phyloP scores from a whole-genome alignment of 2,329 filamentous ascomycete species.

The Aspergillus fructus region DNA sequence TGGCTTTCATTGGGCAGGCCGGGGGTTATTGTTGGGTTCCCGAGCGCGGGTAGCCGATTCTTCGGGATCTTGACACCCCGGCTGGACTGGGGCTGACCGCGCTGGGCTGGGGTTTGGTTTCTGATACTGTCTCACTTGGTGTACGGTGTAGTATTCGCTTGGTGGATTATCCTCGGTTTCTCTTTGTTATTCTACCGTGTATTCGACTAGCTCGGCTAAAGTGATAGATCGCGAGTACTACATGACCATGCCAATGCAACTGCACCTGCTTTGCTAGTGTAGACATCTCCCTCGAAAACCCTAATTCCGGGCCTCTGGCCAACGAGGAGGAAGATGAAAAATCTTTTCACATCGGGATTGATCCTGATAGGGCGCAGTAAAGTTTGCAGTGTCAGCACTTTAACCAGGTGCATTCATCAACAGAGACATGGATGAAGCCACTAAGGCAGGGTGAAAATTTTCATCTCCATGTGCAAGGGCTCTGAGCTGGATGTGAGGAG shows the following conservation, averaged over 20 bases:
- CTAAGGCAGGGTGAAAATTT: constrained; percentile 3
- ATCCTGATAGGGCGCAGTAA: constrained; percentile 1
- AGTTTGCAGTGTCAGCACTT: not conserved
- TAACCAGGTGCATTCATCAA: not conserved
- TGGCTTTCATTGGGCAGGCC: too few relatives aligned
- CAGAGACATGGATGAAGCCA: not conserved
- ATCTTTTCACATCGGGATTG: not conserved
- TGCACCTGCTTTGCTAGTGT: not conserved
- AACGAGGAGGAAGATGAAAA: not conserved
- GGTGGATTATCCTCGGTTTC: too few relatives aligned
- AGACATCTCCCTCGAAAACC: not conserved
- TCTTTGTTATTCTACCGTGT: too few relatives aligned
- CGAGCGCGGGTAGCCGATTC: not conserved
- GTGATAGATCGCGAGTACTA: not conserved
- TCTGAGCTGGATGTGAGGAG: not conserved
- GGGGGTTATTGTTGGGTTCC: not conserved
- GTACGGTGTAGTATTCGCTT: too few relatives aligned
- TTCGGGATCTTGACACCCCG: not conserved
- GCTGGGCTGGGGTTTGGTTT: too few relatives aligned
- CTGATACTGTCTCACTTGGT: too few relatives aligned
- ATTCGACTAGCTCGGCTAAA: too few relatives aligned
- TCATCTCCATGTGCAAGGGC: not conserved
- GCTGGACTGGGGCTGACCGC: too few relatives aligned
- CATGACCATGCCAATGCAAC: not conserved
- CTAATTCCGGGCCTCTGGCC: not conserved